These are phyloP conservation scores for Botryotinia narcissicola DNA, from an alignment of 2,329 filamentous ascomycete species.

Conservation along the genomic window DNA sequence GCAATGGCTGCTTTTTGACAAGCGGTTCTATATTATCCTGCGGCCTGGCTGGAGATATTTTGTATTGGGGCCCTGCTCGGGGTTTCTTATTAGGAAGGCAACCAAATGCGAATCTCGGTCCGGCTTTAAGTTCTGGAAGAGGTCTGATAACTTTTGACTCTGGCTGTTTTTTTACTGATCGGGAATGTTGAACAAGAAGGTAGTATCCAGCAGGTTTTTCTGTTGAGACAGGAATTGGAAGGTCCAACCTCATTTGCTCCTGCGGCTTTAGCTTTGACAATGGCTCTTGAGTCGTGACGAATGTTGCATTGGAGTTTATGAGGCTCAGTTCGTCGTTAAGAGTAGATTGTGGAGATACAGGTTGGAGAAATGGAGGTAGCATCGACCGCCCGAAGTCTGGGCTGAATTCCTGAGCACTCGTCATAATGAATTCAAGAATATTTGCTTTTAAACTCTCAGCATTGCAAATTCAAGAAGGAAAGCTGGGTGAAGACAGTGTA, in stretches of 20 bases:
- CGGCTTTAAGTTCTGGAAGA: background rate
- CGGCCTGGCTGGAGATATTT: background rate
- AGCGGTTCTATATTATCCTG: background rate
- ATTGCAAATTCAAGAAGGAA: background rate
- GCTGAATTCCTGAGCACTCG: background rate
- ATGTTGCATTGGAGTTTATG: background rate
- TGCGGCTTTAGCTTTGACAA: background rate
- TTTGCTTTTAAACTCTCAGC: background rate
- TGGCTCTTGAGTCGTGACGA: background rate
- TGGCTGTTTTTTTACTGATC: background rate
- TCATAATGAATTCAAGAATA: background rate
- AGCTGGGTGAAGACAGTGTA: no score
- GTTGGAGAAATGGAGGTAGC: background rate
- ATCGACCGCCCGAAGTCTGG: background rate
- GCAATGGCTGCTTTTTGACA: no score
- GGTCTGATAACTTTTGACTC: background rate
- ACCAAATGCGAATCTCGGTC: background rate
- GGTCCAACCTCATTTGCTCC: background rate
- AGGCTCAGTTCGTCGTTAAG: background rate
- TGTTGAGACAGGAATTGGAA: background rate
- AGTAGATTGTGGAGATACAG: background rate
- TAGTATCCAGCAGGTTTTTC: background rate
- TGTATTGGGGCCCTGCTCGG: background rate
- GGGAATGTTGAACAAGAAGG: background rate
- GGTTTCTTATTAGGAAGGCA: slow-evolving; percentile 10